Base-by-base conservation (phyloP, 2,329 filamentous ascomycete species). In the Ophiostoma fasciatum region DNA sequence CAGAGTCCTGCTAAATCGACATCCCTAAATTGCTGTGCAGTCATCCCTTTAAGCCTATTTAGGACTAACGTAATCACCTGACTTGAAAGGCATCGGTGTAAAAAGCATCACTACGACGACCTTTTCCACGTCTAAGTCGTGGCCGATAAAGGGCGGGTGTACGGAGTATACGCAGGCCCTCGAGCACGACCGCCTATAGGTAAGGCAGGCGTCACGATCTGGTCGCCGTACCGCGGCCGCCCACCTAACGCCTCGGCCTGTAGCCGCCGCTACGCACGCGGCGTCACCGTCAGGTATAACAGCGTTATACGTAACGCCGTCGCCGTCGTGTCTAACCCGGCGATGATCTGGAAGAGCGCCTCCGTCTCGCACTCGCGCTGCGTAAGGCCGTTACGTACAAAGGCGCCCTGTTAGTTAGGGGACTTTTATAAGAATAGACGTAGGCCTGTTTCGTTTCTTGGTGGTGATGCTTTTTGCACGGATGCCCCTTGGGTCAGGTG, bases 161-260 rank as follows among this genome's bases (percentile, higher is more conserved):
- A n/a, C n/a, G n/a, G n/a, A n/a, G n/a, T n/a, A 68, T 54, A 0
- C 67, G 55, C 17, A 69, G 49, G 0, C 57, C 60, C 43, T 71
- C 67, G 29, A 59, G 58, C 19, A 71, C 57, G 7, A 62, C 60
- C 0, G 66, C 66, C 41, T 64, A 59, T 7, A 72, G 53, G 39
- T 67, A 71, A 0, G 59, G 55, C 10, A 69, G 51, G 4, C 46
- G 54, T 15, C 3, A 36, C 30, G 10, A 37, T 33, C 4, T 28
- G 13, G 18, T 37, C 28, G 15, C 21, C 19, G 14, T 14, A 11
- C 30, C 31, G 19, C 42, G 46, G 18, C n/a, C n/a, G n/a, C n/a
- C n/a, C n/a, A 11, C 22, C 28, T 6, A 55, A 3, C 50, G 57
- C 59, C 45, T 70, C 49, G 31, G 28, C 43, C 18, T 22, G 37